Percentiles rank a stretch among this genome's conserved stretches.
Conservation (phyloP, 176 grass and related monocot species). For the Phragmites australis region DNA sequence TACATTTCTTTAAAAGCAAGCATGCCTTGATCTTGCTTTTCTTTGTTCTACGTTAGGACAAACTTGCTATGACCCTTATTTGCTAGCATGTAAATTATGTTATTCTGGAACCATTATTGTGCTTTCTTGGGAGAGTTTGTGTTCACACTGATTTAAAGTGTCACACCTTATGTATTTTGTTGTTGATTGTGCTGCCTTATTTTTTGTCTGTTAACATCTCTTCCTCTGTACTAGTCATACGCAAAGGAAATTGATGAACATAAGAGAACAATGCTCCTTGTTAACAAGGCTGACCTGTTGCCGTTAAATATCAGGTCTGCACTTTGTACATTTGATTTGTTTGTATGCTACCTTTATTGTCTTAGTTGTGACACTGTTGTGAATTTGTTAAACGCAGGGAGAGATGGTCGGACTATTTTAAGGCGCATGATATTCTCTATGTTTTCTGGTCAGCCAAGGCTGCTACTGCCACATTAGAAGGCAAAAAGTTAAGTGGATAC, state of each 20-base stretch:
- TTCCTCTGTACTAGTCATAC: conserved; percentile 63
- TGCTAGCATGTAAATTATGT: background rate
- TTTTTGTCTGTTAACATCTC: background rate
- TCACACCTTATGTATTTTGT: background rate
- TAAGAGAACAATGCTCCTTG: conserved; percentile 88
- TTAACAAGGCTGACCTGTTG: conserved; percentile 96
- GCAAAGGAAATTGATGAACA: conserved; percentile 77
- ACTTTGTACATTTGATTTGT: conserved; percentile 1
- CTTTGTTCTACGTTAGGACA: background rate
- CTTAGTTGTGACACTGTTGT: background rate
- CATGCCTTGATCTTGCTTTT: background rate
- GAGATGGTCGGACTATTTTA: conserved; percentile 85
- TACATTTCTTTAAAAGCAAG: background rate
- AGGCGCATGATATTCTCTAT: conserved; percentile 66
- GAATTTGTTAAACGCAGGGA: conserved; percentile 50
- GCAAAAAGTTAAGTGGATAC: conserved; percentile 54
- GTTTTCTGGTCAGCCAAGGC: conserved; percentile 98
- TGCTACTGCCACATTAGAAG: conserved; percentile 81
- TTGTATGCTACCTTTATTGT: conserved; percentile 10
- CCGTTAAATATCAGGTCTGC: conserved; percentile 68
- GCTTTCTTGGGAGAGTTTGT: background rate
- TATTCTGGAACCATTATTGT: background rate
- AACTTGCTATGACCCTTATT: background rate
- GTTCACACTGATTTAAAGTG: background rate
- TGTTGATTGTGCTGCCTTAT: background rate